Conservation (phyloP, 768 basidiomycete genomes). For the Megacollybia marginata region DNA sequence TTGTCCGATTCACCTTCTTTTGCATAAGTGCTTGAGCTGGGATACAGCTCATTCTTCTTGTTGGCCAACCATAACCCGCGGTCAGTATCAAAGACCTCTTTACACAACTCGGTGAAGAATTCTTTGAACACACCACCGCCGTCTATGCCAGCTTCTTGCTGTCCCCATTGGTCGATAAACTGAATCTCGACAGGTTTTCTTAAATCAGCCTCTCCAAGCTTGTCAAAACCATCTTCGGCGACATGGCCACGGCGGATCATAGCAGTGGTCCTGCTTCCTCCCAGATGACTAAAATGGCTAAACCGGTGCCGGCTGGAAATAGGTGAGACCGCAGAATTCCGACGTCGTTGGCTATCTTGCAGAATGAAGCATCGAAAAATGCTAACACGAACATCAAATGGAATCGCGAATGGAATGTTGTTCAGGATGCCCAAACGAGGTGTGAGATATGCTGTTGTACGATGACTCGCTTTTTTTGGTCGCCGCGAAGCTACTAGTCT, state of each 20-base stretch:
- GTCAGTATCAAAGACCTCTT: slow-evolving; percentile 92
- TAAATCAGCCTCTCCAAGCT: slow-evolving; percentile 67
- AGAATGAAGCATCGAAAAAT: slow-evolving; percentile 83
- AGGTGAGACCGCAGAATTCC: background rate
- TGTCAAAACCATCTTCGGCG: slow-evolving; percentile 88
- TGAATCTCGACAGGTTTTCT: slow-evolving; percentile 81
- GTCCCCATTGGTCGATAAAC: slow-evolving; percentile 89
- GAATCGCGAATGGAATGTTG: slow-evolving; percentile 93
- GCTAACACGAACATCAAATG: slow-evolving; percentile 84
- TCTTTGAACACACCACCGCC: slow-evolving; percentile 98
- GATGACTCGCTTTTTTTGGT: too few relatives aligned
- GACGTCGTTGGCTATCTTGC: slow-evolving; percentile 40
- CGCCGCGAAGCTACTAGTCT: too few relatives aligned
- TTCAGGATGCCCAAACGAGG: slow-evolving; percentile 88
- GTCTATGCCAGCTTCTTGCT: slow-evolving; percentile 89
- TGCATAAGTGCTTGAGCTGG: slow-evolving; percentile 88
- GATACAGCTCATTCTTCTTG: slow-evolving; percentile 89
- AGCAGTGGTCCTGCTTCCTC: background rate
- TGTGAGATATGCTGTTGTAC: slow-evolving; percentile 46
- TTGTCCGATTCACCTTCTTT: slow-evolving; percentile 57
- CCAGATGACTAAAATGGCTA: too few relatives aligned
- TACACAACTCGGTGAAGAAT: slow-evolving; percentile 87
- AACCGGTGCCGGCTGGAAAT: background rate
- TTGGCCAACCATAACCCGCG: slow-evolving; percentile 92
- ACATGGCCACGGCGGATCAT: slow-evolving; percentile 69